Evolutionary conservation across 1,284 basidiomycete genomes (phyloP).

Genomic region (Pseudozyma thailandica): DNA sequence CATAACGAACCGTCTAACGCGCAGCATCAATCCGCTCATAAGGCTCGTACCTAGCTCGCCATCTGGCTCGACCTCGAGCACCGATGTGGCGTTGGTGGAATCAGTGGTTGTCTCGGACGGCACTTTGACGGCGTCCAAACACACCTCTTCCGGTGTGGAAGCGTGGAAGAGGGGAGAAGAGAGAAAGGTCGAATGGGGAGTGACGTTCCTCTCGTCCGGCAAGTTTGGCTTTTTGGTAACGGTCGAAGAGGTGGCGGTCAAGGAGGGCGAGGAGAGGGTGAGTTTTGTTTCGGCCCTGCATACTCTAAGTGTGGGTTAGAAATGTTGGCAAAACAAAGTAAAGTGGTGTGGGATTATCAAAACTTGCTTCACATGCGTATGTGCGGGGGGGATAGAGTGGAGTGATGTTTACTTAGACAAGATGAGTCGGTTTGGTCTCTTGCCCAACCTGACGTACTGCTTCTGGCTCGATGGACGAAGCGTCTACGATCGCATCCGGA

Average conservation of each 20-base stretch:
- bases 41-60: conserved; percentile 34
- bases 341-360: too few species aligned
- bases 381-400: too few species aligned
- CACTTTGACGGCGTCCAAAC: conserved; percentile 5
- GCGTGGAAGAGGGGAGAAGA: background rate
- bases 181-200: conserved; percentile 10
- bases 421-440: too few species aligned
- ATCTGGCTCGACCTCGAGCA: background rate
- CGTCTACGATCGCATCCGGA: too few species aligned
- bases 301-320: conserved; percentile 8
- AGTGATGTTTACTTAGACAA: too few species aligned
- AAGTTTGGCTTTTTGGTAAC: conserved; percentile 25
- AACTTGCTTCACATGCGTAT: too few species aligned
- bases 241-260: conserved; percentile 15
- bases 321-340: too few species aligned
- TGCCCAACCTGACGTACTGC: too few species aligned
- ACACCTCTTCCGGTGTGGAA: background rate
- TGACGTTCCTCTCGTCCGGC: conserved; percentile 27
- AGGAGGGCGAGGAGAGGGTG: conserved; percentile 8
- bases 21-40: conserved; percentile 27
- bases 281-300: conserved; percentile 9
- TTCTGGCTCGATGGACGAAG: too few species aligned
- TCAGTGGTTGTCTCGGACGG: conserved; percentile 25
- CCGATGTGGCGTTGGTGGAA: conserved; percentile 10
- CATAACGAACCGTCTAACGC: conserved; percentile 16